These are phyloP conservation scores for Basipetospora chlamydospora DNA, from an alignment of 2,329 filamentous ascomycete genomes.

Conservation along the genomic window DNA sequence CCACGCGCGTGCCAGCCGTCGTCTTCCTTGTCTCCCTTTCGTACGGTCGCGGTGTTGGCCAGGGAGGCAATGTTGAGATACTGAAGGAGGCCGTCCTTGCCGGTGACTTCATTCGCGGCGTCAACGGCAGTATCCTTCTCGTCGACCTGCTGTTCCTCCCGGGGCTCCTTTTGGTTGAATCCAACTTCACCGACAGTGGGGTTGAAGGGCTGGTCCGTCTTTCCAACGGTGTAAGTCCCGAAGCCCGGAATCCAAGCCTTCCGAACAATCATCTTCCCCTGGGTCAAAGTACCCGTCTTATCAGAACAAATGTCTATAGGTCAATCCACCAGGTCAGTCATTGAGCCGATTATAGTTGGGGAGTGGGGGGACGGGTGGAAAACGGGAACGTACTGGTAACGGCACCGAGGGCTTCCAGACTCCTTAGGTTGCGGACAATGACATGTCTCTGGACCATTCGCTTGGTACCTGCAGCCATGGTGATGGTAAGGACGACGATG, in stretches of 20 bases:
- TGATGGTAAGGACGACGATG: constrained; percentile 40
- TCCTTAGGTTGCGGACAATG: constrained; percentile 35
- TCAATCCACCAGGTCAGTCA: neutral
- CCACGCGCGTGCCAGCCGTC: constrained; percentile 44
- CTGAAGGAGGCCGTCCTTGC: constrained; percentile 33
- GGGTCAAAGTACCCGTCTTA: constrained; percentile 26
- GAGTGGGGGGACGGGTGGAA: constrained; percentile 5
- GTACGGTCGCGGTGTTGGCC: constrained; percentile 50
- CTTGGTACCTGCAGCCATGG: constrained; percentile 40
- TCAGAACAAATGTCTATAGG: constrained; percentile 53
- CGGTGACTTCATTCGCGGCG: constrained; percentile 20
- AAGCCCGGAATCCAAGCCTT: constrained; percentile 36
- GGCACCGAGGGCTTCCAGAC: constrained; percentile 36
- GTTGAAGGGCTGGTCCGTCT: constrained; percentile 41
- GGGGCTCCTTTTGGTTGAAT: constrained; percentile 17
- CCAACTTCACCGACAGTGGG: constrained; percentile 34
- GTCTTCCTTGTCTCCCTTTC: constrained; percentile 16
- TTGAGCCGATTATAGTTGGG: neutral
- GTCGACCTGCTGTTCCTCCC: constrained; percentile 14
- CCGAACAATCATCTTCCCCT: constrained; percentile 52
- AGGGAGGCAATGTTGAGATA: constrained; percentile 50
- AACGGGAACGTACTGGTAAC: constrained; percentile 17
- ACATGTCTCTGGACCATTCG: constrained; percentile 38
- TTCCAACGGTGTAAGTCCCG: constrained; percentile 30
- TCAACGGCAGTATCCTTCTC: constrained; percentile 14